phyloP scores from a whole-genome alignment of 75 land plant genomes.

The Picea glauca region DNA sequence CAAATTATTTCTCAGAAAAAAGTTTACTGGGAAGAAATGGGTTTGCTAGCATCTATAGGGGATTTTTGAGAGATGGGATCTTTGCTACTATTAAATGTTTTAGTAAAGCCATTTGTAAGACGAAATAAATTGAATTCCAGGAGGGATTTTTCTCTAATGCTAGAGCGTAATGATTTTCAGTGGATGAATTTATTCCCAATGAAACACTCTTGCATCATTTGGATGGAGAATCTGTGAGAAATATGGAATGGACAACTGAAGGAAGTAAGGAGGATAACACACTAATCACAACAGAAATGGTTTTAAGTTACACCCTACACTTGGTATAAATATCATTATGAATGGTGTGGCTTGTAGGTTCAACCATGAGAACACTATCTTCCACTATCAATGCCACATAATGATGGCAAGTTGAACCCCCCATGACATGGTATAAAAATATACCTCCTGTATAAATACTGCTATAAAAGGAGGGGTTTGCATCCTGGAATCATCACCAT shows the following conservation, averaged over 20 bases:
- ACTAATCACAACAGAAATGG: too few relatives aligned
- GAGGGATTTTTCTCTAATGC: conserved; percentile 30
- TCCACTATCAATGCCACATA: too few relatives aligned
- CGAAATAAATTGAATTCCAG: conserved; percentile 21
- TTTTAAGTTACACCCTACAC: too few relatives aligned
- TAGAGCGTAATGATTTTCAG: conserved; percentile 29
- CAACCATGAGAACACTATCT: too few relatives aligned
- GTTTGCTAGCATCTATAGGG: neutral
- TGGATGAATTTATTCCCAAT: conserved; percentile 20
- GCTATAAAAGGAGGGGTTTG: too few relatives aligned
- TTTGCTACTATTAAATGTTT: conserved; percentile 14
- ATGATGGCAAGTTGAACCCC: too few relatives aligned
- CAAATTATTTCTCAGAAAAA: conserved; percentile 19
- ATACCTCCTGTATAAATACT: too few relatives aligned
- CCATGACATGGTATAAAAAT: too few relatives aligned
- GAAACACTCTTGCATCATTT: conserved; percentile 14
- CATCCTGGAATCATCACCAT: too few relatives aligned
- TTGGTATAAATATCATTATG: too few relatives aligned
- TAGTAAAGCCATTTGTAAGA: conserved; percentile 18
- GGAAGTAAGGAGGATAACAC: neutral
- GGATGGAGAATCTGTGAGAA: neutral
- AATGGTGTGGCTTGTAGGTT: too few relatives aligned
- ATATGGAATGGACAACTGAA: conserved; percentile 20
- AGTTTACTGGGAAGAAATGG: conserved; percentile 25
- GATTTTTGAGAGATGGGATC: conserved; percentile 31